Percentiles rank a stretch among this genome's conserved stretches.
Evolutionary conservation across 805 yeast species (phyloP).

Genomic region (Starmerella tilneyi): DNA sequence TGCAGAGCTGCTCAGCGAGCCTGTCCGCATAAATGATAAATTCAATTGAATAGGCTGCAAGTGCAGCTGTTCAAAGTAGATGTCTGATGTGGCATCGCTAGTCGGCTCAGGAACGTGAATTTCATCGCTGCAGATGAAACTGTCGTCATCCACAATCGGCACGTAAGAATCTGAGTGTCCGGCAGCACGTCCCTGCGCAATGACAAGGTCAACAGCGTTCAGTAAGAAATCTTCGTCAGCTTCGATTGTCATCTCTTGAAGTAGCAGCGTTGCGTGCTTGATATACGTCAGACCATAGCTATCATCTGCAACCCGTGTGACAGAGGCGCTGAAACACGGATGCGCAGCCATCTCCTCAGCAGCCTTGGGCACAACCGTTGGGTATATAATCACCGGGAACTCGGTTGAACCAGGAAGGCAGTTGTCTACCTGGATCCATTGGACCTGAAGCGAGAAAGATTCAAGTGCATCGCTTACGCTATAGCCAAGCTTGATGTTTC

Average conservation of each 20-base stretch:
- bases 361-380: constrained; percentile 78
- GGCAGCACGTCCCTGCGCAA: constrained; percentile 9
- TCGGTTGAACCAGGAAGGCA: constrained; percentile 71
- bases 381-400: constrained; percentile 80
- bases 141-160: constrained; percentile 29
- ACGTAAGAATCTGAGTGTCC: neutral
- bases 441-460: constrained; percentile 64
- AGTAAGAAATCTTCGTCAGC: constrained; percentile 87
- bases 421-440: constrained; percentile 93
- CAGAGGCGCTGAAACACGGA: constrained; percentile 80
- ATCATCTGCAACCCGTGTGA: constrained; percentile 77
- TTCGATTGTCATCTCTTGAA: constrained; percentile 88
- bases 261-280: constrained; percentile 78
- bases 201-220: constrained; percentile 68
- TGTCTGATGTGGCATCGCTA: constrained; percentile 39
- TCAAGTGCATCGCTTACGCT: constrained; percentile 79
- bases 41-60: constrained; percentile 85
- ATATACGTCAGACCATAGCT: constrained; percentile 81
- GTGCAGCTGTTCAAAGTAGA: constrained; percentile 86
- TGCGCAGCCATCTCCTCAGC: constrained; percentile 74
- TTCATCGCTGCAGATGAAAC: constrained; percentile 41
- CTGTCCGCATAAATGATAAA: constrained; percentile 72
- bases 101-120: constrained; percentile 60
- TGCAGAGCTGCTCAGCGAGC: constrained; percentile 49
- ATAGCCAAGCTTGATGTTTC: constrained; percentile 72